Conservation (phyloP, 228 moss, liverwort and hornwort species). For the Sphagnum fallax region DNA sequence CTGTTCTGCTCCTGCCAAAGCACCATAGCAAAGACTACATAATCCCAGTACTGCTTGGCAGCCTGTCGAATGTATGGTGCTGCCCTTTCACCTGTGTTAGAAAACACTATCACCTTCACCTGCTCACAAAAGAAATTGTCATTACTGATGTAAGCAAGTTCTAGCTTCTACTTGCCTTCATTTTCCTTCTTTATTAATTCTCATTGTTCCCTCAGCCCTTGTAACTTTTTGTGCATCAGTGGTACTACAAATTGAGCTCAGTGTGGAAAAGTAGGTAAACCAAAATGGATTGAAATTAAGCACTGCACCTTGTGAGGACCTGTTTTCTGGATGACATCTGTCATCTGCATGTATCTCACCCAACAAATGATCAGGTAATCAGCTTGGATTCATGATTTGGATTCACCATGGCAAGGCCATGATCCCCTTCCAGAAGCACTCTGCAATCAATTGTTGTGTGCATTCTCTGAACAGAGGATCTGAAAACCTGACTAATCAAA, state of each 20-base stretch:
- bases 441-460: too few species aligned
- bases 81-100: slow-evolving; percentile 57
- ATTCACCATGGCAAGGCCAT: too few species aligned
- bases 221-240: neutral
- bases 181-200: neutral
- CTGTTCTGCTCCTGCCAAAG: slow-evolving; percentile 57
- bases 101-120: slow-evolving; percentile 59
- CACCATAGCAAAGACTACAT: slow-evolving; percentile 52
- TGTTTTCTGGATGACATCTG: slow-evolving; percentile 49
- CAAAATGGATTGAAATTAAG: too few species aligned
- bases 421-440: too few species aligned
- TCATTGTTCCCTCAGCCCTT: neutral
- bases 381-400: neutral
- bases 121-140: too few species aligned
- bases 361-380: neutral
- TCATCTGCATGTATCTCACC: slow-evolving; percentile 12
- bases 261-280: too few species aligned
- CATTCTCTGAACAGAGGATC: too few species aligned
- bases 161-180: neutral
- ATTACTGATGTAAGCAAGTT: too few species aligned
- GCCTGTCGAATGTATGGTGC: slow-evolving; percentile 45
- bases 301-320: slow-evolving; percentile 38
- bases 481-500: too few species aligned
- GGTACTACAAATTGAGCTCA: neutral
- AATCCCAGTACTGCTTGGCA: slow-evolving; percentile 40